Evolutionary conservation across 1,284 basidiomycete genomes (phyloP).

Genomic region (Athelia sp.): DNA sequence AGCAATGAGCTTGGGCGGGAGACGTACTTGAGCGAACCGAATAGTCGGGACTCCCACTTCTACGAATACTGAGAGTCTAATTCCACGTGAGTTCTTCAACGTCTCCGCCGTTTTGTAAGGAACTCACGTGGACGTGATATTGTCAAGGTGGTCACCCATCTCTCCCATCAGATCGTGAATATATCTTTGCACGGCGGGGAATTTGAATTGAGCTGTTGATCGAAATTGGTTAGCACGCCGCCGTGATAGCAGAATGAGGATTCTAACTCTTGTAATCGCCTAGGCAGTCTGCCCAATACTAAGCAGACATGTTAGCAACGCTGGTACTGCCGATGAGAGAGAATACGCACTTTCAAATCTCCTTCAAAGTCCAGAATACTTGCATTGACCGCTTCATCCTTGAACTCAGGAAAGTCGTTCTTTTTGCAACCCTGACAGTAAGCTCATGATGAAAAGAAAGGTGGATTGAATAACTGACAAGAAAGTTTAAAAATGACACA

Average conservation of each 20-base stretch:
- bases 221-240: not conserved
- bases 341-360: conserved; percentile 49
- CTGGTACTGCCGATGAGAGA: conserved; percentile 2
- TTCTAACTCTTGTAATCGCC: conserved; percentile 57
- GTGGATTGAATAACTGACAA: conserved; percentile 18
- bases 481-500: conserved; percentile 55
- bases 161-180: conserved; percentile 65
- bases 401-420: conserved; percentile 66
- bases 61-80: conserved; percentile 47
- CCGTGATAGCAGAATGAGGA: conserved; percentile 3
- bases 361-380: conserved; percentile 62
- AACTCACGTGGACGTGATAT: conserved; percentile 38
- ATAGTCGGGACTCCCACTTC: no score
- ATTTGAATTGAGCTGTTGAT: conserved; percentile 56
- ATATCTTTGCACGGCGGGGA: conserved; percentile 65
- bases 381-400: conserved; percentile 64
- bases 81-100: no score
- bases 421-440: no score
- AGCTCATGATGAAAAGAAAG: no score
- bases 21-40: conserved; percentile 68
- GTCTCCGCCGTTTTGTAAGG: no score
- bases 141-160: conserved; percentile 68
- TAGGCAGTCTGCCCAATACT: conserved; percentile 68
- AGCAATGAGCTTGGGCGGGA: no score
- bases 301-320: conserved; percentile 9